phyloP scores from a whole-genome alignment of 2,329 filamentous ascomycete genomes.

The Mariannaea sp. region DNA sequence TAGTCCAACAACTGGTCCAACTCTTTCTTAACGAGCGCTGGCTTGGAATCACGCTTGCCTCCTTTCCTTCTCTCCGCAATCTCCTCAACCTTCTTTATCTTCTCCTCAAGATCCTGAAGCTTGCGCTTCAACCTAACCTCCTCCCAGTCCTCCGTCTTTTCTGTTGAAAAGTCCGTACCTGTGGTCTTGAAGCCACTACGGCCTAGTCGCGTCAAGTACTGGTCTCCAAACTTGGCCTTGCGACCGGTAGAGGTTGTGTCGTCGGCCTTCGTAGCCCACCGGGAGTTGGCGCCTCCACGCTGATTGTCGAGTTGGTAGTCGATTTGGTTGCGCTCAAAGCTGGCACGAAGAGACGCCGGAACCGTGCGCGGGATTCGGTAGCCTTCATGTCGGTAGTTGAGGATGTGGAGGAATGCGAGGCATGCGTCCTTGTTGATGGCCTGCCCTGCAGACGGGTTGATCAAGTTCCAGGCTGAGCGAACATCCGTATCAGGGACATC shows the following conservation, averaged over 20 bases:
- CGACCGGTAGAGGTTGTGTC: constrained; percentile 82
- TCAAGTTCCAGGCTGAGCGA: constrained; percentile 92
- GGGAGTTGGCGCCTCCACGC: constrained; percentile 64
- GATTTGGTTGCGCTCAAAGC: constrained; percentile 94
- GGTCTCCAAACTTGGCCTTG: constrained; percentile 97
- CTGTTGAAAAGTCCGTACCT: constrained; percentile 87
- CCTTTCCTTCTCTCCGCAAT: constrained; percentile 67
- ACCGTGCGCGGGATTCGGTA: constrained; percentile 92
- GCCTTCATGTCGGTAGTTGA: constrained; percentile 94
- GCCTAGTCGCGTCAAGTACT: constrained; percentile 90
- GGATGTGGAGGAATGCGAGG: constrained; percentile 93
- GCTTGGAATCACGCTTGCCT: constrained; percentile 75
- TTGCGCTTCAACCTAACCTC: constrained; percentile 95
- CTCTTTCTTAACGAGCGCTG: constrained; percentile 91
- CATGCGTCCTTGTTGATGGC: constrained; percentile 94
- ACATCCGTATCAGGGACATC: constrained; percentile 79
- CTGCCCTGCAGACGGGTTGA: constrained; percentile 84
- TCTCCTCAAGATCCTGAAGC: constrained; percentile 84
- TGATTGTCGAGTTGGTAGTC: constrained; percentile 91
- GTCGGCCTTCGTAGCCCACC: constrained; percentile 79
- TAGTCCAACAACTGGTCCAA: constrained; percentile 93
- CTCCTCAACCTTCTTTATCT: constrained; percentile 81
- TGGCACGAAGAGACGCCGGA: constrained; percentile 85
- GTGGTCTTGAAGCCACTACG: constrained; percentile 78
- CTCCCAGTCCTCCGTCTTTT: constrained; percentile 94